Conservation (phyloP, 2,329 filamentous ascomycete genomes). For the Xylaria hypoxylon region DNA sequence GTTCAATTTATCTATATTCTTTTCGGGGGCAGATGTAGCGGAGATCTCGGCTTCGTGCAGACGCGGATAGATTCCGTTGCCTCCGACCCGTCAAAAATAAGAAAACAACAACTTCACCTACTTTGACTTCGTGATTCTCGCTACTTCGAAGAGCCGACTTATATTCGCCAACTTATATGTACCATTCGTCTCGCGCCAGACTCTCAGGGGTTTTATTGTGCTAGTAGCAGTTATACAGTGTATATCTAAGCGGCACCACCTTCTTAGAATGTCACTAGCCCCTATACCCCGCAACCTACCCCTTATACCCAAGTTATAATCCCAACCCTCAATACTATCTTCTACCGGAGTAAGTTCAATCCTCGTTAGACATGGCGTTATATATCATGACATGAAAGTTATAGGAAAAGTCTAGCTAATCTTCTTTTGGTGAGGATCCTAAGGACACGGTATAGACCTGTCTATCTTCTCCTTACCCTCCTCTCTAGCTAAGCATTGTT, state of each 20-base stretch:
- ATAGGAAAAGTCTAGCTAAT: neutral
- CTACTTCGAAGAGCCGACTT: too few species aligned
- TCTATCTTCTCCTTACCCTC: neutral
- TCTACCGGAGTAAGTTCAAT: neutral
- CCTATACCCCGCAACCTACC: constrained; percentile 29
- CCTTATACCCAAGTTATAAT: neutral
- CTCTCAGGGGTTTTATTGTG: neutral
- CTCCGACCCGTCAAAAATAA: neutral
- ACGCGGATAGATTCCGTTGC: neutral
- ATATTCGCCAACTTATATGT: neutral
- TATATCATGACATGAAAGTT: neutral
- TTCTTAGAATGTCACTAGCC: neutral
- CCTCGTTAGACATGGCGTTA: neutral
- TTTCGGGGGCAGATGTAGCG: neutral
- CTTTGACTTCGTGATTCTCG: neutral
- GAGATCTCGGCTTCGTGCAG: neutral
- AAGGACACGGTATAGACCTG: neutral
- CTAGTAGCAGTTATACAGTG: neutral
- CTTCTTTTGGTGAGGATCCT: neutral
- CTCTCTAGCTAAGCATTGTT: neutral
- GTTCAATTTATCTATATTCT: neutral
- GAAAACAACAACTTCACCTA: neutral
- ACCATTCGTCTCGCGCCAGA: neutral
- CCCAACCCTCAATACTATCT: neutral
- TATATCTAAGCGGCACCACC: neutral